Evolutionary conservation across 805 yeast genomes (phyloP).

Genomic region (Yamadazyma nakazawae): DNA sequence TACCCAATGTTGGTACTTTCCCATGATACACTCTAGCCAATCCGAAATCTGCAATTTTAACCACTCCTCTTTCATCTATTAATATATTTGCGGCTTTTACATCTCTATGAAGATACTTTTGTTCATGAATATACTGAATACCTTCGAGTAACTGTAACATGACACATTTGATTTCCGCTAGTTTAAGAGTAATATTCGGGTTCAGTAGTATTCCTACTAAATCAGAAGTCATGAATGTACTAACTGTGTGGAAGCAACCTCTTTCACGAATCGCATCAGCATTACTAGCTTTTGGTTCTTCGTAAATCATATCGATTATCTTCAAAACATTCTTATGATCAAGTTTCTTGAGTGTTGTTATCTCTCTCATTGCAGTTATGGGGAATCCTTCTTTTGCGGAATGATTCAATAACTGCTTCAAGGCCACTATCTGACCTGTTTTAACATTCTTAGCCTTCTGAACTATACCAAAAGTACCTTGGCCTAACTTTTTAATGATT

Average conservation of each 20-base stretch:
- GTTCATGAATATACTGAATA: constrained; percentile 71
- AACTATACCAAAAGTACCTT: constrained; percentile 66
- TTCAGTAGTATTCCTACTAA: constrained; percentile 86
- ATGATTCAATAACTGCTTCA: constrained; percentile 80
- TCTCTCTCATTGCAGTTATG: constrained; percentile 91
- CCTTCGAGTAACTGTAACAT: constrained; percentile 78
- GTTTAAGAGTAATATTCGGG: constrained; percentile 56
- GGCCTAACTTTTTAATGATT: constrained; percentile 38
- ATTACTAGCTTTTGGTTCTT: constrained; percentile 29
- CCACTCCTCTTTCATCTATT: constrained; percentile 67
- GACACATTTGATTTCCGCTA: constrained; percentile 77
- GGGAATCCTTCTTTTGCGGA: constrained; percentile 83
- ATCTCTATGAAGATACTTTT: constrained; percentile 72
- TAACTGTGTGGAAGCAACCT: constrained; percentile 73
- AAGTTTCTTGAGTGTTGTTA: constrained; percentile 70
- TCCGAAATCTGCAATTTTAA: constrained; percentile 95
- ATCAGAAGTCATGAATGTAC: constrained; percentile 91
- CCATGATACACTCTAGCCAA: constrained; percentile 77
- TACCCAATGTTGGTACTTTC: constrained; percentile 47
- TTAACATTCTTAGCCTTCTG: constrained; percentile 64
- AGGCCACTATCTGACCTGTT: constrained; percentile 69
- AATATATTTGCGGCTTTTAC: constrained; percentile 95
- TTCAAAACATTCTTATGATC: constrained; percentile 71
- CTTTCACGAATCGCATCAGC: constrained; percentile 33
- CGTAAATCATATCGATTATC: constrained; percentile 70